Conservation (phyloP, 2,329 filamentous ascomycete species). For the Pyricularia grisea region DNA sequence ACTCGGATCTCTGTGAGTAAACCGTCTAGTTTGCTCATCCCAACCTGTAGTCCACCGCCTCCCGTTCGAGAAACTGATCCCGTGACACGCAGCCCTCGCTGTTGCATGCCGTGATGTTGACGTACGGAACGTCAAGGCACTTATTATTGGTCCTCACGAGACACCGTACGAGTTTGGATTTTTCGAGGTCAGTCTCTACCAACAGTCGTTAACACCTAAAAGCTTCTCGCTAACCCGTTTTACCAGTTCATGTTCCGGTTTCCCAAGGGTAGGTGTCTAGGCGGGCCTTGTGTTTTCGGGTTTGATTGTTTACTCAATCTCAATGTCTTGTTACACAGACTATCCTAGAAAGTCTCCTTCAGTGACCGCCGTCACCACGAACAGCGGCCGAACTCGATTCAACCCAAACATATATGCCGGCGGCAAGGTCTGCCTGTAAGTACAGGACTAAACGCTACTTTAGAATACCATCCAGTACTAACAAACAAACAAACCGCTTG, state of each 20-base stretch:
- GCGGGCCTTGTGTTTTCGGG: background rate
- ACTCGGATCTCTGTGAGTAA: conserved; percentile 67
- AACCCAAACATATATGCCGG: conserved; percentile 93
- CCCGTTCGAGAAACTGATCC: background rate
- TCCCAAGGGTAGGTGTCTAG: conserved; percentile 48
- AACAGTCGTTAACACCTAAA: background rate
- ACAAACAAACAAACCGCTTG: background rate
- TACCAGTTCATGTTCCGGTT: conserved; percentile 67
- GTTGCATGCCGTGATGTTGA: conserved; percentile 83
- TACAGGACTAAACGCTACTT: conserved; percentile 11
- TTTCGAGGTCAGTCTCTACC: conserved; percentile 61
- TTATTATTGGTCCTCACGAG: conserved; percentile 88
- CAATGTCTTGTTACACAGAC: conserved; percentile 39
- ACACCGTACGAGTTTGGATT: conserved; percentile 97
- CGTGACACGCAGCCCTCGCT: conserved; percentile 54
- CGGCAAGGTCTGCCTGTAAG: conserved; percentile 87
- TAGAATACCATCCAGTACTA: conserved; percentile 10
- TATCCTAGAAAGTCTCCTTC: conserved; percentile 64
- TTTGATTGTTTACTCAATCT: background rate
- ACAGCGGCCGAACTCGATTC: conserved; percentile 79
- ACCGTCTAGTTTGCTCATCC: background rate
- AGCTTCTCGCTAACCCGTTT: background rate
- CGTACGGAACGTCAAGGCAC: conserved; percentile 74
- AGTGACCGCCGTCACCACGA: conserved; percentile 71
- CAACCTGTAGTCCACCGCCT: background rate